Evolutionary conservation across 352 stramenopile genomes (phyloP).

Genomic region (Phytopythium vexans): DNA sequence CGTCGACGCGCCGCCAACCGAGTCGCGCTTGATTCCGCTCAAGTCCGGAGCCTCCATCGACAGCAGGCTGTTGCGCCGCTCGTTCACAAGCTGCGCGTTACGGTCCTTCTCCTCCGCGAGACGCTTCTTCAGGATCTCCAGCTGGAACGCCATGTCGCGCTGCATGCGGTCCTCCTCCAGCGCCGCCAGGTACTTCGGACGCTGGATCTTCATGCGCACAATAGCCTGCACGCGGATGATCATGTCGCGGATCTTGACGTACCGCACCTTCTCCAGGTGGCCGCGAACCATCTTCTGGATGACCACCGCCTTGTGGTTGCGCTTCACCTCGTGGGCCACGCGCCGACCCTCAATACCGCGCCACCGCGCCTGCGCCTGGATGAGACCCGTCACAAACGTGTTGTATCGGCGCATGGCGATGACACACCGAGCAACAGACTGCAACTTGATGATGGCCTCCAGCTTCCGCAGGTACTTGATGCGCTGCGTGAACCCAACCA

Average conservation of each 20-base stretch:
- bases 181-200: conserved; percentile 70
- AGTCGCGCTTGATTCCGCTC: conserved; percentile 5
- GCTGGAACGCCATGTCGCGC: conserved; percentile 84
- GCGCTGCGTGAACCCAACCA: conserved; percentile 69
- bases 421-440: conserved; percentile 81
- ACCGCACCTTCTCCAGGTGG: conserved; percentile 63
- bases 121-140: conserved; percentile 74
- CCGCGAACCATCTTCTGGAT: conserved; percentile 80
- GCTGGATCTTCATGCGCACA: conserved; percentile 80
- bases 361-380: conserved; percentile 62
- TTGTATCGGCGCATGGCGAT: conserved; percentile 84
- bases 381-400: conserved; percentile 70
- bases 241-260: conserved; percentile 61
- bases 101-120: conserved; percentile 77
- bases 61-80: conserved; percentile 44
- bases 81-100: conserved; percentile 61
- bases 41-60: conserved; percentile 25
- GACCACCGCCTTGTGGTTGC: conserved; percentile 79
- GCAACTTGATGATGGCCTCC: conserved; percentile 77
- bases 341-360: conserved; percentile 67
- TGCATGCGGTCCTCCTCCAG: conserved; percentile 80
- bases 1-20: conserved; percentile 43
- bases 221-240: conserved; percentile 76
- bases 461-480: conserved; percentile 78
- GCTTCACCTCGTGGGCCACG: conserved; percentile 68